These are phyloP conservation scores for Jackrogersella multiformis DNA, from an alignment of 495 filamentous ascomycete genomes.

Conservation along the genomic window DNA sequence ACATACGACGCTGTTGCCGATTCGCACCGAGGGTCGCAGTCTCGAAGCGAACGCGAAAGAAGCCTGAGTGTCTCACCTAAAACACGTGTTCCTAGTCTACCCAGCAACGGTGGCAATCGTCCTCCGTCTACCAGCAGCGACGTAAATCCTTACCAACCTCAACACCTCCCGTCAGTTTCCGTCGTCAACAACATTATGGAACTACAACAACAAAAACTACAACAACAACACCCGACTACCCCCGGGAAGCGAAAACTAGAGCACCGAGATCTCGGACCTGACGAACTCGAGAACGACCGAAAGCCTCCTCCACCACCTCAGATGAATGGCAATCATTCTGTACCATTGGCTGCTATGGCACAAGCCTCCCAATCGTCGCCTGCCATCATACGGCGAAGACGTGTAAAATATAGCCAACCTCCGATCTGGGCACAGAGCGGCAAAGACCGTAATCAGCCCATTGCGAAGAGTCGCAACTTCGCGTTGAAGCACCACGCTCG, in stretches of 20 bases:
- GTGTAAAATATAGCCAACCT: slow-evolving; percentile 47
- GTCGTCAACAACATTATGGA: slow-evolving; percentile 44
- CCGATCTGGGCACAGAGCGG: slow-evolving; percentile 58
- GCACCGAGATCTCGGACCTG: slow-evolving; percentile 56
- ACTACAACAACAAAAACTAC: too few species aligned
- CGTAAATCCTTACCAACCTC: slow-evolving; percentile 50
- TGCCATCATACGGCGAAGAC: slow-evolving; percentile 48
- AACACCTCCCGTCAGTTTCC: slow-evolving; percentile 44
- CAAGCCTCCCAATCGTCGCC: slow-evolving; percentile 45
- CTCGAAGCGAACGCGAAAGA: slow-evolving; percentile 63
- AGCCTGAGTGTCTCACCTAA: slow-evolving; percentile 73
- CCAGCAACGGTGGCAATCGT: slow-evolving; percentile 55
- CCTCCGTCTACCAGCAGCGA: slow-evolving; percentile 52
- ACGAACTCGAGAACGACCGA: slow-evolving; percentile 56
- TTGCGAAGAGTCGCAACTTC: slow-evolving; percentile 49
- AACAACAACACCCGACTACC: slow-evolving; percentile 48
- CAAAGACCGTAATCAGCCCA: slow-evolving; percentile 32
- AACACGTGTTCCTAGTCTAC: slow-evolving; percentile 64
- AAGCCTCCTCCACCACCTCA: slow-evolving; percentile 55
- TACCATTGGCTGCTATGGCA: slow-evolving; percentile 29
- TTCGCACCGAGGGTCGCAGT: slow-evolving; percentile 48
- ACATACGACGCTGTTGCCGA: slow-evolving; percentile 53
- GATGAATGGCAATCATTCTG: slow-evolving; percentile 51
- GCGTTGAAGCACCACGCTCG: slow-evolving; percentile 48
- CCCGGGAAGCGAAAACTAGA: slow-evolving; percentile 65